phyloP scores from a whole-genome alignment of 768 basidiomycete genomes.

The Mycena maculata region DNA sequence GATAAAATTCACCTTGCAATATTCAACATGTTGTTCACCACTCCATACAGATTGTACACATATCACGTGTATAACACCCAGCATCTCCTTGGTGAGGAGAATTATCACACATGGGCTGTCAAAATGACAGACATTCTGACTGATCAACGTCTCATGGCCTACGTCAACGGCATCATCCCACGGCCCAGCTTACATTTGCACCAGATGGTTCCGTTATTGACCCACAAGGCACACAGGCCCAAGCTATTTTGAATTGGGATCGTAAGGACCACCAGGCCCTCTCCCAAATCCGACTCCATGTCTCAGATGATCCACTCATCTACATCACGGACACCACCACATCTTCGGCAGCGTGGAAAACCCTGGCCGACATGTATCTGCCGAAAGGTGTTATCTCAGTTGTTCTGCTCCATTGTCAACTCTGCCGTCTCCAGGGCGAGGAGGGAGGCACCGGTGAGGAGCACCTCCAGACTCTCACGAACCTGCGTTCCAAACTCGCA shows the following conservation, averaged over 20 bases:
- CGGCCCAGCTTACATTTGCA: background rate
- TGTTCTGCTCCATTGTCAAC: conserved; percentile 36
- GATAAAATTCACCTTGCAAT: no score
- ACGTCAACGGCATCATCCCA: background rate
- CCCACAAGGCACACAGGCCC: background rate
- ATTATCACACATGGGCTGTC: conserved; percentile 8
- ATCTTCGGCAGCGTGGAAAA: no score
- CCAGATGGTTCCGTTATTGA: background rate
- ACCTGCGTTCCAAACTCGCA: no score
- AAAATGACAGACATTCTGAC: conserved; percentile 19
- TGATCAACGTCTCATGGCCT: background rate
- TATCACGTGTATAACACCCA: conserved; percentile 10
- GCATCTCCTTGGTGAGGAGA: no score
- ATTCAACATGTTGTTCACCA: no score
- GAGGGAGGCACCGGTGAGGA: no score
- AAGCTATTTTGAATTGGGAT: background rate
- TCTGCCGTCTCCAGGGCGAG: no score
- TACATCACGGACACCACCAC: no score
- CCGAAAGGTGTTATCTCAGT: conserved; percentile 41
- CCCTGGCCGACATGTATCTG: conserved; percentile 42
- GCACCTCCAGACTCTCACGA: no score
- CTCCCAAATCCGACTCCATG: no score
- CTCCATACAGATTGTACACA: background rate
- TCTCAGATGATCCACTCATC: no score
- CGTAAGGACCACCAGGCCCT: conserved; percentile 42